Evolutionary conservation across 2,329 filamentous ascomycete genomes (phyloP), one percentile per base, ranked within the genome.

Genomic region (Cladosporium sp.): DNA sequence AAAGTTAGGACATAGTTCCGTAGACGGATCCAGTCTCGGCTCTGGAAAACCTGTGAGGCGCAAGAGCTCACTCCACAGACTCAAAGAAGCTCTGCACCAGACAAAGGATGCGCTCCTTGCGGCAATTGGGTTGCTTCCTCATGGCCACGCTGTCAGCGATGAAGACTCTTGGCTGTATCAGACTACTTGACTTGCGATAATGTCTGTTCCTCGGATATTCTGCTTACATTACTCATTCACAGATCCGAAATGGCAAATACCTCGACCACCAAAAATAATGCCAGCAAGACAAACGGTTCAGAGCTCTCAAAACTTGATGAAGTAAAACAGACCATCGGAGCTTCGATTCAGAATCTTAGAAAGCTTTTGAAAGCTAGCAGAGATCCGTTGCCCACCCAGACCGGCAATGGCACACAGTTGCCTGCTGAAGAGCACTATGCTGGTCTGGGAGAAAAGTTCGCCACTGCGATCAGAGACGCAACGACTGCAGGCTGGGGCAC

Each of bases 381-480:
- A 59, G 67, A 68, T 36, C 66, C 70, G 6, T 48, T 71, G 17
- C 71, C 70, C 5, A 70, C 65, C n/a, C 67, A 74, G 19, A 78
- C 76, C 3, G 76, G 76, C 10, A 73, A 79, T 68, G 77, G 77
- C 19, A 72, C 75, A 3, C 66, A 73, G 47, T 61, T 77, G 2
- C 61, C 74, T 15, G 60, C 64, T 62, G 60, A 64, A 61, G 42
- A 64, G 60, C 47, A 67, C 10, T 34, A 37, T 32, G 44, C 45
- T 35, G n/a, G 52, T 28, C 58, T 24, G 60, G 40, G 60, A 57
- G 59, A 58, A 60, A 62, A 51, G 54, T 56, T 57, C 22, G 45
- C 50, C 5, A 34, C 32, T 19, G 48, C 19, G 17, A 45, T 68
- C 45, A 58, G 59, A 37, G 61, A 63, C 10, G 55, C 68, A 17